Evolutionary conservation across 2,329 filamentous ascomycete genomes (phyloP), one percentile per base, ranked within the genome.

Genomic region (Pseudogymnoascus sp.): DNA sequence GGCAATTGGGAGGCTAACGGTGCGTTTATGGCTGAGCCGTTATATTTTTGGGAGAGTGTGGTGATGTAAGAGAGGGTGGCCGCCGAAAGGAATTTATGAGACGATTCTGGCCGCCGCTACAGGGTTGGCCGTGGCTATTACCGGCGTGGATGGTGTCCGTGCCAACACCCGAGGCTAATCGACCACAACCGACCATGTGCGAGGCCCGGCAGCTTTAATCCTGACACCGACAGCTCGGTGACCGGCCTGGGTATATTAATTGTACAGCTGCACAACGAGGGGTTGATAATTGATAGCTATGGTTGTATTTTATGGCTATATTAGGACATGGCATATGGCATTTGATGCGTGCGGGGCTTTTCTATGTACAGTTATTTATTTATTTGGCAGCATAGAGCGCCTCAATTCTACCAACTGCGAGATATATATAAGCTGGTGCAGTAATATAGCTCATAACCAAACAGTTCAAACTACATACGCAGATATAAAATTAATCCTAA

Each of bases 111-210:
- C 50, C 26, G 50, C 50, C 26, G 50, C 50, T 56, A 56, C 50
- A 35, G 50, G 50, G 50, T 56, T 56, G 29, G 50, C 50, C 6
- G 29, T 33, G 50, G 50, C 50, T 56, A 56, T 56, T 56, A 26
- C 50, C 50, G 50, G 50, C 50, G 29, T 33, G 11, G 29, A 13
- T 13, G 29, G 50, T 56, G 50, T 56, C 50, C 50, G 29, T 56
- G 50, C 50, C 50, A 56, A 35, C 50, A 56, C 29, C 50, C 50
- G 50, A 56, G 50, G 50, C 50, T 56, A 56, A 56, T 56, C 29
- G 50, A 10, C 26, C 4, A 21, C 29, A 56, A 11, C 50, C 50
- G 50, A 56, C 10, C 50, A 56, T 33, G 29, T 56, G 50, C 50
- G 29, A 33, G n/a, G 23, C 11, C 26, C 46, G 46, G 26, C 50